A percentile compares a stretch with the other conserved stretches of the same genome.
Conservation (phyloP, 129 eudicot species). For the Saussurea involucrata region DNA sequence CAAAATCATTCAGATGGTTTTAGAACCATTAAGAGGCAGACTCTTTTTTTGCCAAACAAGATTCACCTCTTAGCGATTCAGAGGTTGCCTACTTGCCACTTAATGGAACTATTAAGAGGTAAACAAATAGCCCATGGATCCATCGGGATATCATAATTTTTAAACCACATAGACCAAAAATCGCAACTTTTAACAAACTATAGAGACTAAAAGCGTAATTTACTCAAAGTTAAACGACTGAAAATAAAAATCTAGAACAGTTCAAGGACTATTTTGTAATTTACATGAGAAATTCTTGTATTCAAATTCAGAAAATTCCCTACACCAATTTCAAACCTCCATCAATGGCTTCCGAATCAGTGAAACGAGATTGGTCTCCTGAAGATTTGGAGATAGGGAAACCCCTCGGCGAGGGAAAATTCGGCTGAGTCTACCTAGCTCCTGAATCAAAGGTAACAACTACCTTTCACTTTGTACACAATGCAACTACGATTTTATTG, state of each 20-base stretch:
- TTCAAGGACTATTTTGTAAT: background rate
- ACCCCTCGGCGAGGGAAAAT: constrained; percentile 87
- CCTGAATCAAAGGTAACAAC: constrained; percentile 70
- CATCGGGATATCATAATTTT: no score
- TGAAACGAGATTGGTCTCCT: constrained; percentile 48
- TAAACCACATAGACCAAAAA: no score
- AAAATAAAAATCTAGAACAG: background rate
- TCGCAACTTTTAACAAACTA: no score
- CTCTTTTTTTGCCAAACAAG: no score
- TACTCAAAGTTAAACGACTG: background rate
- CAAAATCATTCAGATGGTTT: no score
- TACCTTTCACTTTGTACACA: background rate
- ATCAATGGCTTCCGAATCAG: constrained; percentile 25
- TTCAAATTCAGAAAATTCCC: constrained; percentile 11
- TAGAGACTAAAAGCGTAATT: no score
- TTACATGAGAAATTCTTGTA: background rate
- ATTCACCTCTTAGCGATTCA: no score
- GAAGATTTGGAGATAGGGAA: constrained; percentile 82
- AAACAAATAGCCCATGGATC: no score
- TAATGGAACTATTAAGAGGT: no score
- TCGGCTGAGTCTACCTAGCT: constrained; percentile 92
- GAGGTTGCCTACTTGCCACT: no score
- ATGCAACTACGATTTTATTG: no score
- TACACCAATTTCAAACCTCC: constrained; percentile 10
- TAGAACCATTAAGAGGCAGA: no score